Percentiles rank a stretch among this genome's conserved stretches.
phyloP scores from a whole-genome alignment of 768 basidiomycete genomes.

The Xanthoconium purpureum region DNA sequence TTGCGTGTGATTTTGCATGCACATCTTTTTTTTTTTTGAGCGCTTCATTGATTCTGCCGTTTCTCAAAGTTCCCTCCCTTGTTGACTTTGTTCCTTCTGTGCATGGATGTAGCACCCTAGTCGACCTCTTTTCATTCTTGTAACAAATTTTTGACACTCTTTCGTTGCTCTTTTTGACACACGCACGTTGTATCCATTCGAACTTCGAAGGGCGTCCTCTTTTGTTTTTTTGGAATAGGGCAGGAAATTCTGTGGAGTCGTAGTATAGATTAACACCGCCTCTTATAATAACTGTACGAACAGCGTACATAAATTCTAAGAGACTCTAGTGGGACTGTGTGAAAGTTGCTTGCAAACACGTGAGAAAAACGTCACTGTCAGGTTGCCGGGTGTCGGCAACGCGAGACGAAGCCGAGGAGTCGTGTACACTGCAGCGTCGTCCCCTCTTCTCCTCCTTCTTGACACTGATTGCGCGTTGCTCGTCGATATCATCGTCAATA shows the following conservation, averaged over 20 bases:
- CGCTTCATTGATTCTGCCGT: neutral
- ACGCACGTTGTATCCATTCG: conserved; percentile 12
- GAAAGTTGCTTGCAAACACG: conserved; percentile 5
- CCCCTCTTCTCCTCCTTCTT: neutral
- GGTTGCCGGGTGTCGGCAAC: neutral
- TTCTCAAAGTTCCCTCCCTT: neutral
- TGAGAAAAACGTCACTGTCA: conserved; percentile 9
- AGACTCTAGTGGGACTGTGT: neutral
- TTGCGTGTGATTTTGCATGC: conserved; percentile 5
- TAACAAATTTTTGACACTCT: neutral
- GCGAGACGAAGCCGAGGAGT: neutral
- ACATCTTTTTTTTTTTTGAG: conserved; percentile 4
- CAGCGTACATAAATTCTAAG: neutral
- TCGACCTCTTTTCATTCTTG: neutral
- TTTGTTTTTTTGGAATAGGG: conserved; percentile 19
- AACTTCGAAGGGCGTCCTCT: conserved; percentile 5
- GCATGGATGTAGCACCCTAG: conserved; percentile 9
- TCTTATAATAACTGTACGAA: conserved; percentile 25
- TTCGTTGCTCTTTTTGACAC: neutral
- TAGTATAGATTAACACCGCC: conserved; percentile 28
- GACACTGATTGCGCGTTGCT: neutral
- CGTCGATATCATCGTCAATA: neutral
- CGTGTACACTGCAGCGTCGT: neutral
- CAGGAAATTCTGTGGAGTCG: conserved; percentile 17
- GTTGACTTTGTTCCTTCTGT: neutral